Conservation (phyloP, 768 basidiomycete genomes). For the Omphalotus guepiniiformis region DNA sequence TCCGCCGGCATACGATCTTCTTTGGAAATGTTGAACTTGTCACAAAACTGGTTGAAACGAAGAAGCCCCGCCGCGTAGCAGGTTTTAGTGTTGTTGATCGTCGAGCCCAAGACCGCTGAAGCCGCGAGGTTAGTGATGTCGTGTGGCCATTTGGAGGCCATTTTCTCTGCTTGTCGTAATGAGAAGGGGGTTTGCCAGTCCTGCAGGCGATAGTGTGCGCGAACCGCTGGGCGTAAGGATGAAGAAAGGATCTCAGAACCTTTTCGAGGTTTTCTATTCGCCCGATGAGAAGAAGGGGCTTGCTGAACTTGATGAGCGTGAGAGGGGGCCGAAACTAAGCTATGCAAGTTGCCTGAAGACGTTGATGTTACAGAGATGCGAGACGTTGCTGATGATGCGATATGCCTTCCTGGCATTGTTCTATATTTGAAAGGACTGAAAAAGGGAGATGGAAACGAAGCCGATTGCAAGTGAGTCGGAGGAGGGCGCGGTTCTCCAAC, state of each 20-base stretch:
- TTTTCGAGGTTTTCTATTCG: background rate
- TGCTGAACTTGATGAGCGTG: conserved; percentile 28
- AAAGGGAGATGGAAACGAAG: background rate
- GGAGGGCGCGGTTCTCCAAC: background rate
- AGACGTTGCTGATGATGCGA: background rate
- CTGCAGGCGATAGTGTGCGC: no score
- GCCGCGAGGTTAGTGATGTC: no score
- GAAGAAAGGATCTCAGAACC: no score
- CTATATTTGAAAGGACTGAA: background rate
- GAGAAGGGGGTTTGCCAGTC: no score
- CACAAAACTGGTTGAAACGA: conserved; percentile 29
- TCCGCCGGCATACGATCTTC: conserved; percentile 23
- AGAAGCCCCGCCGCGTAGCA: conserved; percentile 30
- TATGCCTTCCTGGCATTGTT: background rate
- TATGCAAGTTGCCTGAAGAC: conserved; percentile 23
- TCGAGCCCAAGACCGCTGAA: conserved; percentile 2
- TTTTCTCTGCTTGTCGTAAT: no score
- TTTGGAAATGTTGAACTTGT: conserved; percentile 23
- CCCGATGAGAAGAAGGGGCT: background rate
- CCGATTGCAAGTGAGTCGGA: background rate
- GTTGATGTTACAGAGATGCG: conserved; percentile 15
- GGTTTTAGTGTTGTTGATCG: conserved; percentile 13
- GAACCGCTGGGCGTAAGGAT: no score
- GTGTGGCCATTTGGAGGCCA: background rate
- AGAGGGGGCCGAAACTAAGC: conserved; percentile 25